phyloP scores from a whole-genome alignment of 2,329 filamentous ascomycete genomes.

The Fulvia fulva region DNA sequence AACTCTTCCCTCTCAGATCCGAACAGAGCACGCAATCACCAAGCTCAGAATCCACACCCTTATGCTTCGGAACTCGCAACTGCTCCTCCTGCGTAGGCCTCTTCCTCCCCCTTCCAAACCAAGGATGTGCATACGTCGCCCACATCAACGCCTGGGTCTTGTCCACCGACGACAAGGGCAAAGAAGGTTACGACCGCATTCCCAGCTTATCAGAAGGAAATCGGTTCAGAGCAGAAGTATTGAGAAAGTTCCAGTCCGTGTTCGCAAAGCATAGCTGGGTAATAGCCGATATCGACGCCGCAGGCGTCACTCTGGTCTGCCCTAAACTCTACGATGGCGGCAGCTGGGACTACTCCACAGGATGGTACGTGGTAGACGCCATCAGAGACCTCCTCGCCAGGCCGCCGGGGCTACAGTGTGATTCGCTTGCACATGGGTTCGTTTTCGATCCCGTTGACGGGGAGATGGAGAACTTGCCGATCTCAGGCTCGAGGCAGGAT shows the following conservation, averaged over 20 bases:
- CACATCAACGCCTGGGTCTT: background rate
- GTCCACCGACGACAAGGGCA: background rate
- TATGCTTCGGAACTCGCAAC: slow-evolving; percentile 2
- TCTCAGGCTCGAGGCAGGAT: background rate
- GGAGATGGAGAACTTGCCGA: background rate
- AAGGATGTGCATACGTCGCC: slow-evolving; percentile 2
- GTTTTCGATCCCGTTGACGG: background rate
- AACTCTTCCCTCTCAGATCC: background rate
- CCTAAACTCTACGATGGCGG: background rate
- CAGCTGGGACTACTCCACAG: background rate
- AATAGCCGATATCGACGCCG: background rate
- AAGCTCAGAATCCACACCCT: background rate
- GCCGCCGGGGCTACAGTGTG: background rate
- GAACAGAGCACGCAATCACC: background rate
- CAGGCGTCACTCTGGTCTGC: background rate
- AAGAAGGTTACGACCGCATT: background rate
- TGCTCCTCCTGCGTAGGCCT: slow-evolving; percentile 2
- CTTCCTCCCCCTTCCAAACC: background rate
- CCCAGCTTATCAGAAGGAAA: background rate
- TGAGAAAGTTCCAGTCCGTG: background rate
- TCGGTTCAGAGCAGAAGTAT: background rate
- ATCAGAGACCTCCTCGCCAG: background rate
- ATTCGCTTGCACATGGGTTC: background rate
- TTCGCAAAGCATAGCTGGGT: background rate
- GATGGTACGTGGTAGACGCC: background rate